phyloP scores from a whole-genome alignment of 106 monocot genomes.

The Platanthera guangdongensis region DNA sequence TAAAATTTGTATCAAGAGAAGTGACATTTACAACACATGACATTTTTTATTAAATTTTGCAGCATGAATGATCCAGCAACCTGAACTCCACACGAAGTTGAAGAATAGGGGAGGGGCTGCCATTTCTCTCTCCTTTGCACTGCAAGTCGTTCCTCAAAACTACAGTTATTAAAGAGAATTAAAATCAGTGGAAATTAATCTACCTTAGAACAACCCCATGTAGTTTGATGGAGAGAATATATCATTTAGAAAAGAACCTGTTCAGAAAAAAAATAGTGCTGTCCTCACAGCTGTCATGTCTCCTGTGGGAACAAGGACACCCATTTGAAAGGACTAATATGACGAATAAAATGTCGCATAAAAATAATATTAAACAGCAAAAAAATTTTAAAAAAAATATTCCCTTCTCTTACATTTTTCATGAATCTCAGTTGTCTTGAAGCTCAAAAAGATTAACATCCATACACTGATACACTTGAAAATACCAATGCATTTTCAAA shows the following conservation, averaged over 20 bases:
- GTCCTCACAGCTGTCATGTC: conserved; percentile 99
- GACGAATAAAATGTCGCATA: neutral
- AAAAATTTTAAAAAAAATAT: no score
- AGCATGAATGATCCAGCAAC: no score
- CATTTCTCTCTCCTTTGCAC: conserved; percentile 92
- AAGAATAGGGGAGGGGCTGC: conserved; percentile 76
- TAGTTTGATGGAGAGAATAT: no score
- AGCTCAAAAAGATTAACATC: neutral
- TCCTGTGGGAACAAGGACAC: conserved; percentile 97
- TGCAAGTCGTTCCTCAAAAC: conserved; percentile 95
- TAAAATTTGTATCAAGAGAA: neutral
- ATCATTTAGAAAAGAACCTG: conserved; percentile 45
- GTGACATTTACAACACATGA: no score
- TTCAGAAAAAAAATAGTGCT: conserved; percentile 85
- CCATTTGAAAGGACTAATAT: conserved; percentile 62
- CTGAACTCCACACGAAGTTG: no score
- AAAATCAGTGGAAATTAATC: no score
- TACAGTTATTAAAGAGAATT: no score
- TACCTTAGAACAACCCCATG: no score
- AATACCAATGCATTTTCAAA: no score
- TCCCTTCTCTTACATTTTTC: neutral
- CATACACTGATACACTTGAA: no score
- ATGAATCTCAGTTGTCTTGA: neutral
- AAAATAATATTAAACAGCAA: neutral
- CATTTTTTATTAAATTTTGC: no score